Percentiles rank a stretch among this genome's conserved stretches.
Conservation (phyloP, 108 stramenopile species). For the Fragilariopsis cylindrus region DNA sequence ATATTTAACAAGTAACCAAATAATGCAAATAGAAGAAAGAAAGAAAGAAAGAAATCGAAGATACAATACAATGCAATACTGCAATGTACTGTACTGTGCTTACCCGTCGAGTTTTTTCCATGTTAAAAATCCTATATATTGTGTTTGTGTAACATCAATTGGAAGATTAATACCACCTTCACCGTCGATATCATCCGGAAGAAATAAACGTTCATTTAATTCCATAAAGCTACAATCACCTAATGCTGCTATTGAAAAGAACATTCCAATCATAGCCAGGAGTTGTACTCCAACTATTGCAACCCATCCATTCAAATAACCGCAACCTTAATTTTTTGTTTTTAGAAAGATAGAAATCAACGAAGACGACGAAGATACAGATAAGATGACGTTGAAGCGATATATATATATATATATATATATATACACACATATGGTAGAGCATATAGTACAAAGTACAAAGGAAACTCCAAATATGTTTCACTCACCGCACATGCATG, state of each 20-base stretch:
- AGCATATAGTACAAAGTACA: neutral
- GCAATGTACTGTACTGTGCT: neutral
- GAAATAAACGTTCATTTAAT: slow-evolving; percentile 8
- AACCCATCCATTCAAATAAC: slow-evolving; percentile 25
- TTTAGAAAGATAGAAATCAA: neutral
- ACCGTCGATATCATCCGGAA: slow-evolving; percentile 6
- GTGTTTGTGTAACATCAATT: slow-evolving; percentile 18
- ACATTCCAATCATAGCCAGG: slow-evolving; percentile 13
- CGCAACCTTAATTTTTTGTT: slow-evolving; percentile 13
- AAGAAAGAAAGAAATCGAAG: neutral
- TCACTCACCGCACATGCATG: slow-evolving; percentile 26
- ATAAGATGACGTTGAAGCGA: neutral
- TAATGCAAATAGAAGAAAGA: neutral
- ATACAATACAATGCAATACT: neutral
- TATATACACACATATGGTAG: neutral
- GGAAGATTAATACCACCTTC: neutral
- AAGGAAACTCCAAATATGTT: neutral
- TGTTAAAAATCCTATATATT: slow-evolving; percentile 13
- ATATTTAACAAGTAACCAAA: too few species aligned
- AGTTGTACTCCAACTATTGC: slow-evolving; percentile 22
- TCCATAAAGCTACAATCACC: slow-evolving; percentile 29
- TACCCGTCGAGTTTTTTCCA: slow-evolving; percentile 12
- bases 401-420: neutral
- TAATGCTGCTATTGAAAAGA: slow-evolving; percentile 26
- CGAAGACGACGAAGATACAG: neutral